Evolutionary conservation across 495 filamentous ascomycete species (phyloP).

Genomic region (Penicillium daleae): DNA sequence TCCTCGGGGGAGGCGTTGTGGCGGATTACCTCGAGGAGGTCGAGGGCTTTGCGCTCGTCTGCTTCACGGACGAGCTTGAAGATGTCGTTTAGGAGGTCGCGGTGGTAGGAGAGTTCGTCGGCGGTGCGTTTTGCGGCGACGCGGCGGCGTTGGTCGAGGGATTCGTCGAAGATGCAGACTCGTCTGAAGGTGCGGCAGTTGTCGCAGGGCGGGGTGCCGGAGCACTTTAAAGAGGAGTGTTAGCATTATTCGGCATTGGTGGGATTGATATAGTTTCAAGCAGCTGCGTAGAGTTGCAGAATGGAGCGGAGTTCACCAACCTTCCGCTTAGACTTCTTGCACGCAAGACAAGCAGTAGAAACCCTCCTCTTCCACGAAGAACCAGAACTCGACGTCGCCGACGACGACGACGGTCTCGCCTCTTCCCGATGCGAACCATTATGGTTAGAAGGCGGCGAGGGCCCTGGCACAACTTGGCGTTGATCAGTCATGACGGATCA

Average conservation of each 20-base stretch:
- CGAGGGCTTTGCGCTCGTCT: slow-evolving; percentile 32
- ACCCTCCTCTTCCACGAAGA: slow-evolving; percentile 45
- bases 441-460: slow-evolving; percentile 32
- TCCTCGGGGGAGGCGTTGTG: slow-evolving; percentile 41
- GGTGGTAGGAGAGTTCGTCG: slow-evolving; percentile 49
- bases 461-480: slow-evolving; percentile 35
- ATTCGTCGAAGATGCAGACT: slow-evolving; percentile 52
- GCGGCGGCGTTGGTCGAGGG: slow-evolving; percentile 50
- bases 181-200: slow-evolving; percentile 47
- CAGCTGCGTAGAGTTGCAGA: too few species aligned
- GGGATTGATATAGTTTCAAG: too few species aligned
- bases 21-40: slow-evolving; percentile 44
- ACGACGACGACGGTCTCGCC: slow-evolving; percentile 9
- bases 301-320: slow-evolving; percentile 20
- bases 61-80: slow-evolving; percentile 44
- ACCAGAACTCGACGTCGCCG: slow-evolving; percentile 4
- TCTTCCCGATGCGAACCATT: slow-evolving; percentile 27
- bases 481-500: slow-evolving; percentile 30
- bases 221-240: slow-evolving; percentile 31
- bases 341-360: slow-evolving; percentile 51
- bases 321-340: slow-evolving; percentile 55
- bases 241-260: not conserved
- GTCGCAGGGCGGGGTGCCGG: slow-evolving; percentile 44
- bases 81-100: slow-evolving; percentile 46
- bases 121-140: slow-evolving; percentile 54